Conservation (phyloP, 2,329 filamentous ascomycete species). For the Trichoderma afroharzianum region DNA sequence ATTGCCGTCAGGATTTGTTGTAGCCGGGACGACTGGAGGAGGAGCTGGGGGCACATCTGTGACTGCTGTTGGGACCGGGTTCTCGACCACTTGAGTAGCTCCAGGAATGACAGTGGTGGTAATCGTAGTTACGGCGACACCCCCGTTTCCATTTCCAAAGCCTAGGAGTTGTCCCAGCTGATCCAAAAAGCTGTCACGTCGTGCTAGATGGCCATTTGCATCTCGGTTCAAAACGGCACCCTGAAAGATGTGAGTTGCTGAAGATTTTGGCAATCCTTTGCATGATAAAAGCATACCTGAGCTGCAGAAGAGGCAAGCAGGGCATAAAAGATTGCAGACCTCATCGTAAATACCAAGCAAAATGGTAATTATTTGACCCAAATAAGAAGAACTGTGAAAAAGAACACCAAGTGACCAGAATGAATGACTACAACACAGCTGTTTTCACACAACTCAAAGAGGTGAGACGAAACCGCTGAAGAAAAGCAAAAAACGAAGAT, state of each 20-base stretch:
- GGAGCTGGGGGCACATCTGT: background rate
- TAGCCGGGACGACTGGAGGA: background rate
- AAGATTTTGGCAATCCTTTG: background rate
- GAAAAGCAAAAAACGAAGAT: background rate
- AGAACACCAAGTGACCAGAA: background rate
- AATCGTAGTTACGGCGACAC: background rate
- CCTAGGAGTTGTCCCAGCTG: conserved; percentile 18
- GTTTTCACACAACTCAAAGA: conserved; percentile 16
- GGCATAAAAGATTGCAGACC: conserved; percentile 19
- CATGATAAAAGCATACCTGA: conserved; percentile 18
- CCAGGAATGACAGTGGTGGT: background rate
- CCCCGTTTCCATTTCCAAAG: background rate
- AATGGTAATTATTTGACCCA: background rate
- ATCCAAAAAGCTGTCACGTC: conserved; percentile 13
- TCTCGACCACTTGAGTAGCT: background rate
- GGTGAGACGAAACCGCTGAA: conserved; percentile 7
- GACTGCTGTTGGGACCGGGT: background rate
- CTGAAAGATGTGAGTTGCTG: conserved; percentile 1
- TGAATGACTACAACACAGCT: conserved; percentile 25
- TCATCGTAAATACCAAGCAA: conserved; percentile 19
- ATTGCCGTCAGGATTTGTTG: conserved; percentile 23
- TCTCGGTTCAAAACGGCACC: conserved; percentile 8
- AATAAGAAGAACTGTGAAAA: background rate
- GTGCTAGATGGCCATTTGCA: conserved; percentile 2
- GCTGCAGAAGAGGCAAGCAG: conserved; percentile 21